phyloP scores from a whole-genome alignment of 805 yeast species.

The Metschnikowia similis region DNA sequence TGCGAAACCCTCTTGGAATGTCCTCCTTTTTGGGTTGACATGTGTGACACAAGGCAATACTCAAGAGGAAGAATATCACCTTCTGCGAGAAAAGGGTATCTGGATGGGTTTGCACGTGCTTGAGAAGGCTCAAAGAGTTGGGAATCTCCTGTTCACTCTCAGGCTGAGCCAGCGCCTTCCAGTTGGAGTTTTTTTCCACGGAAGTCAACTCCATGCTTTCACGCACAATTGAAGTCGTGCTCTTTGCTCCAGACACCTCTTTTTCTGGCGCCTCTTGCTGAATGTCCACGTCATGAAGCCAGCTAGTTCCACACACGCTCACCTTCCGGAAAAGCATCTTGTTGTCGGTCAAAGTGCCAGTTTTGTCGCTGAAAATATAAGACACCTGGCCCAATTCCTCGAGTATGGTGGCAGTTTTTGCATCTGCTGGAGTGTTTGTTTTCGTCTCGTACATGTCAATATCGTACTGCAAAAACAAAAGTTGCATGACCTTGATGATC shows the following conservation, averaged over 20 bases:
- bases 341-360: slow-evolving; percentile 96
- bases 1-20: background rate
- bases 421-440: slow-evolving; percentile 87
- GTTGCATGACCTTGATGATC: slow-evolving; percentile 84
- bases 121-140: slow-evolving; percentile 59
- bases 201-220: slow-evolving; percentile 29
- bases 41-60: slow-evolving; percentile 84
- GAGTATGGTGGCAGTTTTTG: slow-evolving; percentile 89
- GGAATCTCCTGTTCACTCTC: slow-evolving; percentile 37
- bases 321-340: slow-evolving; percentile 88
- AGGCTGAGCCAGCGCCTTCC: slow-evolving; percentile 51
- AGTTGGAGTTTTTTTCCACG: slow-evolving; percentile 25
- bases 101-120: slow-evolving; percentile 70
- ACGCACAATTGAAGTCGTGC: slow-evolving; percentile 32
- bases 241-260: slow-evolving; percentile 5
- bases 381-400: slow-evolving; percentile 98
- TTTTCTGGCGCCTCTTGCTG: background rate
- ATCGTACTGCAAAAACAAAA: slow-evolving; percentile 78
- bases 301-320: slow-evolving; percentile 81
- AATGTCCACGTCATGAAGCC: slow-evolving; percentile 72
- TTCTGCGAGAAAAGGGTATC: slow-evolving; percentile 61
- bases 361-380: slow-evolving; percentile 90
- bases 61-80: slow-evolving; percentile 74
- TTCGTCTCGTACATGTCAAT: slow-evolving; percentile 89
- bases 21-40: slow-evolving; percentile 66